Conservation (phyloP, 495 filamentous ascomycete species). For the Annulohypoxylon stygium region DNA sequence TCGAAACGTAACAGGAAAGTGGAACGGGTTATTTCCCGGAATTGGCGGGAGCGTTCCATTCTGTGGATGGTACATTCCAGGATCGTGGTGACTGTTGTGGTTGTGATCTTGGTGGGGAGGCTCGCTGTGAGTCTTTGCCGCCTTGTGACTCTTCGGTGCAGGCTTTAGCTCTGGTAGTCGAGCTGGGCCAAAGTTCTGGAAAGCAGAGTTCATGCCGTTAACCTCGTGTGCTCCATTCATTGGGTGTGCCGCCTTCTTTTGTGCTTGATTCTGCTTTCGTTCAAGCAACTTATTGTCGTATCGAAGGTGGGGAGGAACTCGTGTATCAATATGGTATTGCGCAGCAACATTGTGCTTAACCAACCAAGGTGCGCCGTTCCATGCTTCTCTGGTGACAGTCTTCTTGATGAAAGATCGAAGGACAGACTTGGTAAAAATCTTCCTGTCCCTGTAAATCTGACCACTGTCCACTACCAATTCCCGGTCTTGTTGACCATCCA, state of each 20-base stretch:
- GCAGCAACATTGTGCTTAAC: constrained; percentile 89
- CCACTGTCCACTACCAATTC: constrained; percentile 84
- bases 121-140: constrained; percentile 58
- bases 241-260: constrained; percentile 73
- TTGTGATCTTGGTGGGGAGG: constrained; percentile 47
- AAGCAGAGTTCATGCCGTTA: constrained; percentile 53
- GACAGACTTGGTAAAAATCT: constrained; percentile 95
- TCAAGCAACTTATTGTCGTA: constrained; percentile 83
- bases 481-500: constrained; percentile 75
- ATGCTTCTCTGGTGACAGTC: constrained; percentile 88
- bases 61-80: constrained; percentile 53
- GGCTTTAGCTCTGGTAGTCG: constrained; percentile 83
- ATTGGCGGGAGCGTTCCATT: constrained; percentile 56
- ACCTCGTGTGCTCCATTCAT: constrained; percentile 55
- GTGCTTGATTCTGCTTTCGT: constrained; percentile 74
- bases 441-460: constrained; percentile 88
- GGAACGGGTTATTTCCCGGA: constrained; percentile 57
- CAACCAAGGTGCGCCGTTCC: constrained; percentile 95
- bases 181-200: constrained; percentile 60
- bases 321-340: constrained; percentile 84
- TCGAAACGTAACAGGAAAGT: constrained; percentile 57
- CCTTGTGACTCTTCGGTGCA: constrained; percentile 81
- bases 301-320: constrained; percentile 84
- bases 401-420: constrained; percentile 95
- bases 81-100: constrained; percentile 51